Evolutionary conservation across 306 rosid species (phyloP).

Genomic region (Begonia peltatifolia): DNA sequence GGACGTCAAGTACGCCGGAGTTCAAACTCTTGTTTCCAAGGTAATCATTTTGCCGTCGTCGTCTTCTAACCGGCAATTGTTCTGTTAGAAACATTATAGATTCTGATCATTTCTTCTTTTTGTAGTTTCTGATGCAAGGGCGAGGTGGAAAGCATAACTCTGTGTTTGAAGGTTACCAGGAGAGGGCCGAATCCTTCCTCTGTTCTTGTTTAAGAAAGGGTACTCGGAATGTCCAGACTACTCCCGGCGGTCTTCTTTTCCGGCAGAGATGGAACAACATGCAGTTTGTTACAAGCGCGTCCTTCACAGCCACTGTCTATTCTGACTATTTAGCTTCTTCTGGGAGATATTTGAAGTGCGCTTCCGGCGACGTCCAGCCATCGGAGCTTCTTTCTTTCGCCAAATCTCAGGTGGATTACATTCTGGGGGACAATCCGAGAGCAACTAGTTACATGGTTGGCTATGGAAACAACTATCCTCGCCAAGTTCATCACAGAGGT

Average conservation of each 20-base stretch:
- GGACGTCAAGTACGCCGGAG: constrained; percentile 96
- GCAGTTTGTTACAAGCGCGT: constrained; percentile 92
- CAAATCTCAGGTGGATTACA: constrained; percentile 84
- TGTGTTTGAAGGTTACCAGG: constrained; percentile 51
- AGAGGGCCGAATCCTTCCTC: constrained; percentile 77
- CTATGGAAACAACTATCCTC: constrained; percentile 82
- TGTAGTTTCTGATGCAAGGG: constrained; percentile 84
- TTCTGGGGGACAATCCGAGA: constrained; percentile 95
- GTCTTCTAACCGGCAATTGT: not conserved
- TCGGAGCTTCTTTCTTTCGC: constrained; percentile 67
- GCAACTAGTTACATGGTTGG: constrained; percentile 98
- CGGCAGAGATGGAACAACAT: constrained; percentile 97
- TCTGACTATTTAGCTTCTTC: constrained; percentile 83
- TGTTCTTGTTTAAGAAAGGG: constrained; percentile 78
- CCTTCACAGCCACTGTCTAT: constrained; percentile 80
- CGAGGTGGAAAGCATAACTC: constrained; percentile 50
- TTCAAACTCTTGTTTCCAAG: constrained; percentile 85
- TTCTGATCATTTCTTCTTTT: not conserved
- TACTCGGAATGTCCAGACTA: constrained; percentile 53
- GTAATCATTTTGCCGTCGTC: constrained; percentile 12
- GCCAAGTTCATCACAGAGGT: constrained; percentile 85
- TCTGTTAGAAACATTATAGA: not conserved
- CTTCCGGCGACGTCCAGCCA: constrained; percentile 55
- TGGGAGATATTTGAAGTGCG: constrained; percentile 33
- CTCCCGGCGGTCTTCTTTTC: constrained; percentile 90